Evolutionary conservation across 2,329 filamentous ascomycete species (phyloP).

Genomic region (Aspergillus fumigatiaffinis): DNA sequence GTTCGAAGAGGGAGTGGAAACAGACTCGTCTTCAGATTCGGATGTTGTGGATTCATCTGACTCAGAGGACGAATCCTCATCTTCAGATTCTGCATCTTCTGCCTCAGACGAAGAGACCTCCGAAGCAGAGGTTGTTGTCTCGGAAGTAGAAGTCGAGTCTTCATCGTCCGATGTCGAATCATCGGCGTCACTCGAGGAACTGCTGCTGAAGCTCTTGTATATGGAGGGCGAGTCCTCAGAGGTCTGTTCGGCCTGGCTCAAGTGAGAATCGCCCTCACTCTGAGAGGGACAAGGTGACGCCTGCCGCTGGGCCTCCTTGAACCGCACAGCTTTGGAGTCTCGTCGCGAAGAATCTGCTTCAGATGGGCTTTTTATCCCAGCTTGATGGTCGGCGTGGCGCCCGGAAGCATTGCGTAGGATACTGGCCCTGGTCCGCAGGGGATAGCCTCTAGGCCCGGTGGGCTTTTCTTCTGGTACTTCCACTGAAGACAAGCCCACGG

Average conservation of each 20-base stretch:
- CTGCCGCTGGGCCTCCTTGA: conserved; percentile 19
- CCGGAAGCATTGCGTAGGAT: conserved; percentile 1
- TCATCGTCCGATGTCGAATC: conserved; percentile 16
- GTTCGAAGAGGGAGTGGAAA: conserved; percentile 10
- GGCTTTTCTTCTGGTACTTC: conserved; percentile 15
- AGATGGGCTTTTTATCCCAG: conserved; percentile 15
- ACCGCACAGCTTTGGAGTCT: conserved; percentile 32
- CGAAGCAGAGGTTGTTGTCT: conserved; percentile 32
- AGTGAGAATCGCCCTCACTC: conserved; percentile 6
- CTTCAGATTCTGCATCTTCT: conserved; percentile 25
- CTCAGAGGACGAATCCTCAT: conserved; percentile 18
- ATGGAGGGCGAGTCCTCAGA: conserved; percentile 14
- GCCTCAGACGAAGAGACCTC: conserved; percentile 34
- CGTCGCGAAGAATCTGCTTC: conserved; percentile 21
- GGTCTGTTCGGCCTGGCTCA: conserved; percentile 11
- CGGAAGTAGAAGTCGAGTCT: conserved; percentile 19
- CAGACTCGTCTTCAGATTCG: conserved; percentile 33
- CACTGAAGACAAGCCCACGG: conserved; percentile 19
- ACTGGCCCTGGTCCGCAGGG: conserved; percentile 12
- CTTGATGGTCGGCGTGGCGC: conserved; percentile 5
- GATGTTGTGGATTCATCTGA: conserved; percentile 25
- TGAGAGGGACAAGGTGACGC: conserved; percentile 7
- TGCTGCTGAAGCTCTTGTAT: conserved; percentile 13
- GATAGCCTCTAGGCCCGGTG: conserved; percentile 2
- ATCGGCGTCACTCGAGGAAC: conserved; percentile 29